These are phyloP conservation scores for Aspergillus baeticus DNA, from an alignment of 495 filamentous ascomycete genomes.

Conservation along the genomic window DNA sequence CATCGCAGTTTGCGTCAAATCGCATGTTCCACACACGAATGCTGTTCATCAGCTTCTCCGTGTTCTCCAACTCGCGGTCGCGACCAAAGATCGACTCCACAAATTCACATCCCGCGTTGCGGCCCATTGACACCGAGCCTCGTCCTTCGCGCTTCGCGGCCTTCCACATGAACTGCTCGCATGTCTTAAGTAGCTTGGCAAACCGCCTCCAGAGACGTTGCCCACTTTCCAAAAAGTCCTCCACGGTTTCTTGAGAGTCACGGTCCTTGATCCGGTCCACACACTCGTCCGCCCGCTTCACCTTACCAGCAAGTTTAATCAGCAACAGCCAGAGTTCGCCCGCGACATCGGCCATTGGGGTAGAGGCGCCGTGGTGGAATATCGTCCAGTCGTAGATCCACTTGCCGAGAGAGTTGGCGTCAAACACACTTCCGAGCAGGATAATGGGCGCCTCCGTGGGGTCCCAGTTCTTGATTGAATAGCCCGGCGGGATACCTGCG, in stretches of 20 bases:
- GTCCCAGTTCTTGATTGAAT: conserved; percentile 98
- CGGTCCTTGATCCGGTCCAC: conserved; percentile 66
- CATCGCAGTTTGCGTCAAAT: conserved; percentile 95
- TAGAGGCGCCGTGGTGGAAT: conserved; percentile 80
- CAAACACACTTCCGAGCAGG: conserved; percentile 92
- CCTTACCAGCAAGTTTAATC: conserved; percentile 93
- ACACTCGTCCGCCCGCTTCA: conserved; percentile 86
- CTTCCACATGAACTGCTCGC: conserved; percentile 91
- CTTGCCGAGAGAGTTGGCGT: conserved; percentile 95
- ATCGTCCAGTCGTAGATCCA: conserved; percentile 99
- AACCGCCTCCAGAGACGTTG: conserved; percentile 85
- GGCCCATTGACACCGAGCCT: conserved; percentile 72
- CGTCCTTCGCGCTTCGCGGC: conserved; percentile 66
- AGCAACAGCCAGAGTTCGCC: conserved; percentile 94
- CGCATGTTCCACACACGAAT: conserved; percentile 93
- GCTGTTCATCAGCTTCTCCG: conserved; percentile 92
- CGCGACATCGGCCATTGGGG: conserved; percentile 87
- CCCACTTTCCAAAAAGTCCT: conserved; percentile 90
- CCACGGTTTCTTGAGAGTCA: conserved; percentile 77
- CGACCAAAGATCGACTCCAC: conserved; percentile 95
- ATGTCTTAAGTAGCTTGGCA: conserved; percentile 81
- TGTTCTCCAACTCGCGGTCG: conserved; percentile 86
- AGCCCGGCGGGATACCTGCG: conserved; percentile 83
- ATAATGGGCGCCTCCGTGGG: conserved; percentile 90
- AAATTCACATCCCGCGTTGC: conserved; percentile 92